Evolutionary conservation across 257 asterid genomes (phyloP), one percentile per base, ranked within the genome.

Genomic region (Anisodus acutangulus): DNA sequence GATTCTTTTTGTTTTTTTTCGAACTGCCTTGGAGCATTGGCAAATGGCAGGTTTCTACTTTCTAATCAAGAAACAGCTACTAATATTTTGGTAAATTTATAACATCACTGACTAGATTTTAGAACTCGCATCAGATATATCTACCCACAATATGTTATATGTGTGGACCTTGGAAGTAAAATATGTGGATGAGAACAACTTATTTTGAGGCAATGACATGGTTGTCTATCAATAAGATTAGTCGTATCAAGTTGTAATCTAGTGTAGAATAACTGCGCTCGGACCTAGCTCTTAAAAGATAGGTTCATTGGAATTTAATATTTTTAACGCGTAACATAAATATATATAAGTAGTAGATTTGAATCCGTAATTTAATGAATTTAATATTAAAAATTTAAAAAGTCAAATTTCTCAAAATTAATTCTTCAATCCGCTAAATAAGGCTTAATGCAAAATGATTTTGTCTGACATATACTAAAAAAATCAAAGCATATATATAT

Each of bases 31-130:
- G 35, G 26, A 13, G 45, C 55, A 41, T 41, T 8, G 78, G 8
- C 78, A 41, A 41, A 69, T 41, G 13, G 35, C 7, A 41, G 54
- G 22, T 41, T 41, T 41, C 78, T 41, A 39, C 78, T 41, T 69
- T 69, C 78, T 41, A 41, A 69, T 69, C 54, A 69, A 69, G 54
- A 15, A 41, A 69, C 78, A 69, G 78, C 7, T 22, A 22, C 26
- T 55, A 2, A 0, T 53, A 53, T 9, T 53, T 53, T 53, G 57
- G 57, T 4, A 53, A 43, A 22, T 41, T 8, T 41, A 39, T 39
- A 69, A 69, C 53, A 19, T 39, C 15, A 8, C 15, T 10, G 19
- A 41, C 10, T 69, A 22, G 26, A 69, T 41, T 19, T 69, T 69
- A 39, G 8, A 16, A 59, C 62, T 13, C 13, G 62, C n/a, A 57